Conservation (phyloP, 164 flowering plant species). For the Chimonanthus praecox region DNA sequence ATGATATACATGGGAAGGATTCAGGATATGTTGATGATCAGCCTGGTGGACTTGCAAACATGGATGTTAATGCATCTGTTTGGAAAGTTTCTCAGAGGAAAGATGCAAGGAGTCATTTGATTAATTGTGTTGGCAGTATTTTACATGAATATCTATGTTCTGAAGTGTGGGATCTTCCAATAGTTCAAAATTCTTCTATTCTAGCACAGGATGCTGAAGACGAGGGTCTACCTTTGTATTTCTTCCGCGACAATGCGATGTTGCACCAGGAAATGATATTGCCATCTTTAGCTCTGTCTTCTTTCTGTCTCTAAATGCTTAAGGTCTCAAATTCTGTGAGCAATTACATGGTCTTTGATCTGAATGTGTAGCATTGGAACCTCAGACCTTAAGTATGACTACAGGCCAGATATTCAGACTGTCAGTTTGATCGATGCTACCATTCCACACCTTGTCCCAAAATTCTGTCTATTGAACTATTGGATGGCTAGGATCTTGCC, state of each 20-base stretch:
- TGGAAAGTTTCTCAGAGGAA: slow-evolving; percentile 38
- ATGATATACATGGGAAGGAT: slow-evolving; percentile 15
- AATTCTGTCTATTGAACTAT: too few relatives aligned
- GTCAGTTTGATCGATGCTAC: too few relatives aligned
- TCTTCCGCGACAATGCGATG: slow-evolving; percentile 59
- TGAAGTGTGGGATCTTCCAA: slow-evolving; percentile 88
- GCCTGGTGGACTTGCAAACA: slow-evolving; percentile 8
- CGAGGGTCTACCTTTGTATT: slow-evolving; percentile 43
- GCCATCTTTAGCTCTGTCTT: slow-evolving; percentile 2
- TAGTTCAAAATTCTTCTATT: slow-evolving; percentile 30
- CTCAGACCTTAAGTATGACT: too few relatives aligned
- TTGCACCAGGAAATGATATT: slow-evolving; percentile 66
- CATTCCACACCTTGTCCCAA: too few relatives aligned
- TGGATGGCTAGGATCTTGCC: too few relatives aligned
- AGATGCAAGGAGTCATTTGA: slow-evolving; percentile 38
- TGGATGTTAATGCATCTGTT: slow-evolving; percentile 10
- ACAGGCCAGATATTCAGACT: too few relatives aligned
- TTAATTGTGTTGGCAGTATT: slow-evolving; percentile 70
- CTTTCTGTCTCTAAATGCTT: neutral
- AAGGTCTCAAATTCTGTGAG: neutral
- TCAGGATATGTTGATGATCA: slow-evolving; percentile 13
- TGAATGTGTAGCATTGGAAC: too few relatives aligned
- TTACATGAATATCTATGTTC: slow-evolving; percentile 80
- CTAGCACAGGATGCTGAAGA: slow-evolving; percentile 31
- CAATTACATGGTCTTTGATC: too few relatives aligned